Evolutionary conservation across 352 stramenopile genomes (phyloP), one percentile per base, ranked within the genome.

Genomic region (Thalassiosira pacifica): DNA sequence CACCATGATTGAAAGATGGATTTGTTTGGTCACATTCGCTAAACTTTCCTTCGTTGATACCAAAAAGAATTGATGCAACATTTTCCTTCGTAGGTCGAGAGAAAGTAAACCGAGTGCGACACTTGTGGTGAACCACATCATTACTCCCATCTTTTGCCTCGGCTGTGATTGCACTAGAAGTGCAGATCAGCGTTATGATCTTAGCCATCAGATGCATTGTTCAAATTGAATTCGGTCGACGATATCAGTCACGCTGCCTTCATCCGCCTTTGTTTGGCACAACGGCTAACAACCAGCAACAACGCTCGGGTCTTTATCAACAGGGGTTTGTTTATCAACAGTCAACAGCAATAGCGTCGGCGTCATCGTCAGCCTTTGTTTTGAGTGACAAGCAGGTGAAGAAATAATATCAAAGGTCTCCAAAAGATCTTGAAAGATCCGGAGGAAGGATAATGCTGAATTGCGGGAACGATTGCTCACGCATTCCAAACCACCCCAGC

Each of bases 21-120:
- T 60, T 64, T 9, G 18, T 18, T 55, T 32, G 42, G 42, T 18
- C 18, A 64, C n/a, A 13, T 18, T 27, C 32, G 34, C 24, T n/a
- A 10, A 53, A 8, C 9, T 48, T 24, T 16, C n/a, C 29, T 37
- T 70, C 27, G 2, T 72, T 13, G 0, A 42, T 18, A 34, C 67
- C 67, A n/a, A 79, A 70, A n/a, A 87, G 66, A 40, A 79, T 87
- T 26, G 72, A 72, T 37, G 45, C 59, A 1, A 72, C 34, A 79
- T 87, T 87, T 32, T 76, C 67, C 59, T 53, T 60, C 24, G 73
- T 76, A 60, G 80, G 80, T 24, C 66, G 60, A n/a, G 22, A 26
- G 59, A 79, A 76, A 22, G 67, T 82, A 11, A 87, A 79, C 6
- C 80, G 63, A 29, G 80, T 87, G 55, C 73, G 67, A 37, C 65